Evolutionary conservation across 148 eudicot genomes (phyloP).

Genomic region (Arbutus unedo): DNA sequence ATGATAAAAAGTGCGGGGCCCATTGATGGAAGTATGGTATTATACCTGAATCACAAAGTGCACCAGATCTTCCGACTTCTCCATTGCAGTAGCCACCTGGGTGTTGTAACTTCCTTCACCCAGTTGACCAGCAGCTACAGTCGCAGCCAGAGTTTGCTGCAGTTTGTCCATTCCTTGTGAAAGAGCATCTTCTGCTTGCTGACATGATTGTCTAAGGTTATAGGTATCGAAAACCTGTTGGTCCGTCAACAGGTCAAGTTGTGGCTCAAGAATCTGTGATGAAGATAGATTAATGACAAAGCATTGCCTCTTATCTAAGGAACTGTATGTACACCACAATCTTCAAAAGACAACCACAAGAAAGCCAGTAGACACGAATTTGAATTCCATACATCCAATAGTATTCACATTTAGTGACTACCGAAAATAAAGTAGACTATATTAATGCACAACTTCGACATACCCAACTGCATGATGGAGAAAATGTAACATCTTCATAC

Average conservation of each 20-base stretch:
- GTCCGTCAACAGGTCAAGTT: constrained; percentile 63
- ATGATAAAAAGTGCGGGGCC: background rate
- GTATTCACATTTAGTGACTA: background rate
- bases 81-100: constrained; percentile 60
- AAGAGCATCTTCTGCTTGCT: constrained; percentile 84
- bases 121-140: constrained; percentile 55
- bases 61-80: constrained; percentile 65
- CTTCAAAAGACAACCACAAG: background rate
- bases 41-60: constrained; percentile 82
- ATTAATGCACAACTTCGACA: background rate
- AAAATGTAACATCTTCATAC: background rate
- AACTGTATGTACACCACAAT: background rate
- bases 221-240: constrained; percentile 46
- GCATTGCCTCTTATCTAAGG: background rate
- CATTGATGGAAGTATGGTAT: background rate
- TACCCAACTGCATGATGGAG: background rate
- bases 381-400: background rate
- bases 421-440: background rate
- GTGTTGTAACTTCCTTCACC: constrained; percentile 60
- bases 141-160: constrained; percentile 57
- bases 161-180: constrained; percentile 40
- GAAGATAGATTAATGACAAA: background rate
- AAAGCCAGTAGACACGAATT: background rate
- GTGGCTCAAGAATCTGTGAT: constrained; percentile 67
- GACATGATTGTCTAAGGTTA: constrained; percentile 68